Base-by-base conservation (phyloP, 2,329 filamentous ascomycete species). In the Epichloe festucae region DNA sequence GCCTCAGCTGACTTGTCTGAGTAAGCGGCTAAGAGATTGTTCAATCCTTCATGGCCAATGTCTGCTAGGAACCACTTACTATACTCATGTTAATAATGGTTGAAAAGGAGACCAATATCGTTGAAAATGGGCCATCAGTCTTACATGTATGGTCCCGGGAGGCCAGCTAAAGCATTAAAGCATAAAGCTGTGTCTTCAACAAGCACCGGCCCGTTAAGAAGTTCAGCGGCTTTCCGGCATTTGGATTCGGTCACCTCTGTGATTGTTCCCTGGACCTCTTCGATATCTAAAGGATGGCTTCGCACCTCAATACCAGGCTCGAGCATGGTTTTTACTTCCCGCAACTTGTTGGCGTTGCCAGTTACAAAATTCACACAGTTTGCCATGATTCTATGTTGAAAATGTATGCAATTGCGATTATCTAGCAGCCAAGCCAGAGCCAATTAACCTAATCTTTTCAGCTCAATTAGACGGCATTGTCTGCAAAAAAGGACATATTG, bases 151-250 rank as follows among this genome's bases (percentile, higher is more conserved):
- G 91, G 89, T 1, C 93, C 93, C 2, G 93, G 93, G 34, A 98
- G 76, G n/a, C 89, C 90, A 53, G 87, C 82, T 55, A 96, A 78
- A 19, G 91, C 90, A 63, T 87, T 84, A 66, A 96, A 98, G 73
- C 89, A 94, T 47, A 98, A 76, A 59, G 89, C 89, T 15, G 93
- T 98, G 68, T 98, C 93, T 70, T 98, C 93, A 11, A 95, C 91
- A 40, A 98, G 75, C 8, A 96, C 93, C 3, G 94, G 90, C 1
- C 89, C 89, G 61, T 85, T 74, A 46, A 93, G 87, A 59, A 77
- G 72, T 52, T 87, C 83, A 41, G 89, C 90, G 51, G 93, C 93
- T 60, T 83, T 77, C 54, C 79, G 81, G 67, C 87, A 91, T 72
- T 98, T 98, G 63, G 91, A 90, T 48, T 73, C 74, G 0, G 90